Percentiles rank a stretch among this genome's conserved stretches.
phyloP scores from a whole-genome alignment of 2,329 filamentous ascomycete species.

The Aspergillus carbonarius region DNA sequence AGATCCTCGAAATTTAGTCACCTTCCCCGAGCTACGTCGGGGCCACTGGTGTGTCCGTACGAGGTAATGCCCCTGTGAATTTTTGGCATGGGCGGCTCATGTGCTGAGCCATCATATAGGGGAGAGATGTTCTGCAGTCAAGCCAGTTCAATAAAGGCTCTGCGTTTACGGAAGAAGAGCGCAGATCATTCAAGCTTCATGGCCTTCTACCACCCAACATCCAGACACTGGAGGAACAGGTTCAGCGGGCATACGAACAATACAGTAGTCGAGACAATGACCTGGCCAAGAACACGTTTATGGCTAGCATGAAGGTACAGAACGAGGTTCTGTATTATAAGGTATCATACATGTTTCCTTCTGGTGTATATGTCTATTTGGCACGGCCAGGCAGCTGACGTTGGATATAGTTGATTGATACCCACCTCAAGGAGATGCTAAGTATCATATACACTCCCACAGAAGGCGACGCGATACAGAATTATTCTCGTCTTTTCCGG shows the following conservation, averaged over 20 bases:
- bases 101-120: conserved; percentile 24
- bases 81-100: background rate
- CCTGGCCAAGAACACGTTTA: conserved; percentile 82
- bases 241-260: conserved; percentile 75
- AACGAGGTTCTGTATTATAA: conserved; percentile 80
- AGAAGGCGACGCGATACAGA: conserved; percentile 82
- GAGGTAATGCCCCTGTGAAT: conserved; percentile 16
- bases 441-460: conserved; percentile 89
- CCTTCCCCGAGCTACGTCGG: conserved; percentile 31
- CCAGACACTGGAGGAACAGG: conserved; percentile 75
- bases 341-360: conserved; percentile 43
- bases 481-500: conserved; percentile 76
- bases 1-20: conserved; percentile 27
- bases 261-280: conserved; percentile 63
- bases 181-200: conserved; percentile 66
- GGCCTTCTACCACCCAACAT: conserved; percentile 71
- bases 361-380: background rate
- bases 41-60: conserved; percentile 31
- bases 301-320: conserved; percentile 81
- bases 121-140: conserved; percentile 60
- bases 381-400: background rate
- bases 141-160: conserved; percentile 82
- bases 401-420: conserved; percentile 61
- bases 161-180: conserved; percentile 69
- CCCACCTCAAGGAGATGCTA: conserved; percentile 84